phyloP scores from a whole-genome alignment of 2,329 filamentous ascomycete species.

The Nothophoma quercina region DNA sequence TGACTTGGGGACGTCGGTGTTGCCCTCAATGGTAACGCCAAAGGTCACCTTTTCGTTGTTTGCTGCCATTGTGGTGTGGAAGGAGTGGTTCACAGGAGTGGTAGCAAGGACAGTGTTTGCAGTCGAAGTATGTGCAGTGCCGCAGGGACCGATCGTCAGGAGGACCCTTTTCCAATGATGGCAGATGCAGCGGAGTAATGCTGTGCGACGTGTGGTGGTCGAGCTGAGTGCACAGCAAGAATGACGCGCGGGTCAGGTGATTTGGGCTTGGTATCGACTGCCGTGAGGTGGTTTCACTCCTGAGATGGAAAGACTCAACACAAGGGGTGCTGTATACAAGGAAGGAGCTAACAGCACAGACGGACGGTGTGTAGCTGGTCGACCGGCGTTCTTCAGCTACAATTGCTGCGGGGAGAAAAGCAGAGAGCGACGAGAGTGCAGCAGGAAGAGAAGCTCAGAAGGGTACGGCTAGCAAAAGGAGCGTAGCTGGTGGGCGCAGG shows the following conservation, averaged over 20 bases:
- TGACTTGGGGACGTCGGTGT: conserved; percentile 21
- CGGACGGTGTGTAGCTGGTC: conserved; percentile 20
- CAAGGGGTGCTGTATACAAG: conserved; percentile 8
- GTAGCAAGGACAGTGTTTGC: conserved; percentile 16
- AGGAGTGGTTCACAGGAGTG: conserved; percentile 14
- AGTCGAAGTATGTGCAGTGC: conserved; percentile 11
- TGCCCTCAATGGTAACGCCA: conserved; percentile 52
- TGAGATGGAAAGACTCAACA: conserved; percentile 7
- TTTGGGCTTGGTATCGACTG: conserved; percentile 7
- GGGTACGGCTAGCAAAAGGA: conserved; percentile 13
- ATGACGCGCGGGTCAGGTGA: conserved; percentile 23
- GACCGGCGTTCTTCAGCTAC: conserved; percentile 28
- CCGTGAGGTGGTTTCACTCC: conserved; percentile 5
- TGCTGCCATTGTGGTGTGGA: conserved; percentile 37
- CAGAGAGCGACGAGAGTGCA: conserved; percentile 21
- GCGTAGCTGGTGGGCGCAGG: conserved; percentile 22
- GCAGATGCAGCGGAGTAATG: conserved; percentile 25
- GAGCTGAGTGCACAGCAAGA: conserved; percentile 22
- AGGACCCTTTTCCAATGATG: conserved; percentile 22
- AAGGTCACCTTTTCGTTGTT: conserved; percentile 49
- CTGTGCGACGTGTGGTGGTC: conserved; percentile 21
- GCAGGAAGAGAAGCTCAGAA: conserved; percentile 14
- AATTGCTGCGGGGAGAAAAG: conserved; percentile 16
- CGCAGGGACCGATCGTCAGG: conserved; percentile 15
- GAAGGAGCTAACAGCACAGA: conserved; percentile 23